Conservation (phyloP, 768 basidiomycete species). For the Collybia mongolica region DNA sequence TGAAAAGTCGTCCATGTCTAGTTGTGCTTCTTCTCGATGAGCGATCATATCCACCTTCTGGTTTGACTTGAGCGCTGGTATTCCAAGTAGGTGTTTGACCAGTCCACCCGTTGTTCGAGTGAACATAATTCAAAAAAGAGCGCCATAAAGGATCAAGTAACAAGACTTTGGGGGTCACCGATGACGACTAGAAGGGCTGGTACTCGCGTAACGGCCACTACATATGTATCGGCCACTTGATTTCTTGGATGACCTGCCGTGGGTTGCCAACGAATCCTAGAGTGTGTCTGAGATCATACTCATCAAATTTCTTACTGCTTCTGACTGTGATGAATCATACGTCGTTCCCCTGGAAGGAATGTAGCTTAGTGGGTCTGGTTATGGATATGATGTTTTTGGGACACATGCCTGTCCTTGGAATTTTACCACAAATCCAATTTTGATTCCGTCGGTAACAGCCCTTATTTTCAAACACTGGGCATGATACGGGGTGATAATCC, state of each 20-base stretch:
- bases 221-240: background rate
- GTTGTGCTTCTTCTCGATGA: constrained; percentile 18
- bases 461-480: constrained; percentile 57
- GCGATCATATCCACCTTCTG: constrained; percentile 18
- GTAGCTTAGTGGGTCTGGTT: constrained; percentile 4
- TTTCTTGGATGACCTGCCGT: constrained; percentile 24
- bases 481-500: constrained; percentile 65
- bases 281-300: constrained; percentile 49
- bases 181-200: constrained; percentile 62
- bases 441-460: constrained; percentile 35
- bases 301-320: constrained; percentile 47
- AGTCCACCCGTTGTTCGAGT: constrained; percentile 48
- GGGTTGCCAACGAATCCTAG: constrained; percentile 57
- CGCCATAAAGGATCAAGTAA: constrained; percentile 61
- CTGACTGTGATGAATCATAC: constrained; percentile 58
- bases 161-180: constrained; percentile 57
- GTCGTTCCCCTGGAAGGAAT: constrained; percentile 43
- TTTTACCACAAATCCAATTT: constrained; percentile 65
- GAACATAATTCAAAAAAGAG: constrained; percentile 51
- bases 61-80: constrained; percentile 17
- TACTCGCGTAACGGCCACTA: constrained; percentile 66
- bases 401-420: constrained; percentile 47
- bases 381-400: no score
- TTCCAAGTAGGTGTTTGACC: constrained; percentile 40
- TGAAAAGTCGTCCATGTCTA: constrained; percentile 33